phyloP scores from a whole-genome alignment of 2,329 filamentous ascomycete species.

The Chrysosporium queenslandicum region DNA sequence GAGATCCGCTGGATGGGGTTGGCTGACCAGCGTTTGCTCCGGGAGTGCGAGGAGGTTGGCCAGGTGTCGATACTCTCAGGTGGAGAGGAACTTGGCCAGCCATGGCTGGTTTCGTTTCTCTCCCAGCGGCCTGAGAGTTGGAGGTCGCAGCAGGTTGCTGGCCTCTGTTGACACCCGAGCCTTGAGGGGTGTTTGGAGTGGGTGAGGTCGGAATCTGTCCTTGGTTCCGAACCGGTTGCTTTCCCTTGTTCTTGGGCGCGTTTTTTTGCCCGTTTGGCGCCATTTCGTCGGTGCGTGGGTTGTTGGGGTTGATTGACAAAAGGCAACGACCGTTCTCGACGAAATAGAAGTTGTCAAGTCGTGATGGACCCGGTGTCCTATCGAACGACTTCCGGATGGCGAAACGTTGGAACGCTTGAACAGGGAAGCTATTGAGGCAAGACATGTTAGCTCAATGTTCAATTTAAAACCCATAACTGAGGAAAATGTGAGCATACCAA shows the following conservation, averaged over 20 bases:
- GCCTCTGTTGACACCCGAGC: not conserved
- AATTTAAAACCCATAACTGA: not conserved
- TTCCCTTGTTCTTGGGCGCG: not conserved
- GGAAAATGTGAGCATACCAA: not conserved
- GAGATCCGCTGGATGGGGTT: slow-evolving; percentile 2
- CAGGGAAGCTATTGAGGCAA: not conserved
- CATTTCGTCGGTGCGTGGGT: not conserved
- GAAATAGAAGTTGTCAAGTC: not conserved
- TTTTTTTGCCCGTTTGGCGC: not conserved
- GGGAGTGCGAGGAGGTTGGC: not conserved
- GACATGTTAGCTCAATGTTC: not conserved
- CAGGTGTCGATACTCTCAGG: not conserved
- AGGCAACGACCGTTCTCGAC: not conserved
- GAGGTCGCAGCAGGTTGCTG: too few relatives aligned
- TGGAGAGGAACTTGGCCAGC: slow-evolving; percentile 6
- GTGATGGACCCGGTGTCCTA: not conserved
- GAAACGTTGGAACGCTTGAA: not conserved
- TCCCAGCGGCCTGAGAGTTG: slow-evolving; percentile 1
- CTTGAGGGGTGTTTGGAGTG: slow-evolving; percentile 4
- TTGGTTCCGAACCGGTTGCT: slow-evolving; percentile 5
- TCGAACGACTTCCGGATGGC: slow-evolving; percentile 1
- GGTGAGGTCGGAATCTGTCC: slow-evolving; percentile 8
- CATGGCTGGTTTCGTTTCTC: not conserved
- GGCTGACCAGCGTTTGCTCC: slow-evolving; percentile 3
- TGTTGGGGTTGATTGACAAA: not conserved